Base-by-base conservation (phyloP, 768 basidiomycete species). In the Tylopilus vinaceipallidus region DNA sequence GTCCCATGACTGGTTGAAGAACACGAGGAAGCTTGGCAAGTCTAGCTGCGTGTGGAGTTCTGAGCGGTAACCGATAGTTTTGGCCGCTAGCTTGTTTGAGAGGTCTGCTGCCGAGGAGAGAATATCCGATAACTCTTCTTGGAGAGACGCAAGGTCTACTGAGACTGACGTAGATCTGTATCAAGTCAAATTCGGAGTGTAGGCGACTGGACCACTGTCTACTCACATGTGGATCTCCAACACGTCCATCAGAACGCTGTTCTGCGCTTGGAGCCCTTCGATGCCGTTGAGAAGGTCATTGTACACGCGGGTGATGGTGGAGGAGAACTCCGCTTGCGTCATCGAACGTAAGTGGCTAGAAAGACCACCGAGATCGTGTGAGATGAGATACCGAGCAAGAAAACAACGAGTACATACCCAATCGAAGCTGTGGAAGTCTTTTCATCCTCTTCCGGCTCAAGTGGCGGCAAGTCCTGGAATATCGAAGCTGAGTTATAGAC, bases 1-100 rank as follows among this genome's bases (percentile, higher is more conserved):
- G 22, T 77, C 70, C 95, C 95, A 98, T 2, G 88, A 84, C 57
- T 81, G 78, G 47, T 86, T 84, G 75, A 95, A 95, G 49, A 98
- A 75, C 11, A 74, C 77, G 29, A 91, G 72, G 71, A 98, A 98
- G 38, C 85, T 81, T 4, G 76, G 70, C 29, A 98, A 70, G 20
- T 82, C 74, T 20, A 98, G 77, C 12, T 77, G 71, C 0, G 88
- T 77, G 65, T 95, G 91, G 55, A 86, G 83, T 54, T 95, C 91
- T 13, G 85, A 76, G 24, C 95, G 82, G 7, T 82, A 72, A 35
- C 79, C 73, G 34, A 98, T 70, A n/a, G 94, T 75, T 64, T 86
- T 88, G 17, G 92, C 87, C 2, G 82, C 82, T 23, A 90, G 81
- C 9, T 84, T 80, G 66, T 97, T 93, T 9, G 91, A 84, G 4